Evolutionary conservation across 768 basidiomycete genomes (phyloP).

Genomic region (Rossbeevera mucosa): DNA sequence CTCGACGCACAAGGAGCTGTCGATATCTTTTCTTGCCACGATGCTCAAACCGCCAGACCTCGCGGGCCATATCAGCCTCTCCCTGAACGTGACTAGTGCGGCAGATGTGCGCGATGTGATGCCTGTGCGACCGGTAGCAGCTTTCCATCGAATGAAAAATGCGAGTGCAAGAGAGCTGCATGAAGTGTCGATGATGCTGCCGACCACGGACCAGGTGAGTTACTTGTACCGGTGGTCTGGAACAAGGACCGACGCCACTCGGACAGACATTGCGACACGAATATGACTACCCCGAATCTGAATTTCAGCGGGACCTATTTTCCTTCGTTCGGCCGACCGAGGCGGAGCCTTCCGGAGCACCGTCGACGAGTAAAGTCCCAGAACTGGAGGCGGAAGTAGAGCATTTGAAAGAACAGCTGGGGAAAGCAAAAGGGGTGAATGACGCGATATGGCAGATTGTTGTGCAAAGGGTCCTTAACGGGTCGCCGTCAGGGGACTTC

Average conservation of each 20-base stretch:
- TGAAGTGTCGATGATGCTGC: slow-evolving; percentile 62
- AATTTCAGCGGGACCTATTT: slow-evolving; percentile 61
- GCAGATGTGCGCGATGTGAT: slow-evolving; percentile 50
- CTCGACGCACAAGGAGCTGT: slow-evolving; percentile 58
- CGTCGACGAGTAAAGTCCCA: slow-evolving; percentile 52
- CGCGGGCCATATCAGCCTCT: slow-evolving; percentile 69
- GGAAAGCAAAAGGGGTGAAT: slow-evolving; percentile 86
- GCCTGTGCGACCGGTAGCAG: slow-evolving; percentile 58
- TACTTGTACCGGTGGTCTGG: not conserved
- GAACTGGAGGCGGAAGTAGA: slow-evolving; percentile 73
- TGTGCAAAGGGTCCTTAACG: slow-evolving; percentile 54
- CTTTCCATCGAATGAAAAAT: slow-evolving; percentile 75
- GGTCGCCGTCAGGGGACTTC: not conserved
- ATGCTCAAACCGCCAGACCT: slow-evolving; percentile 87
- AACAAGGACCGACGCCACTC: not conserved
- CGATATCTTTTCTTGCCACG: slow-evolving; percentile 70
- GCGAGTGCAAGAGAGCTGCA: slow-evolving; percentile 61
- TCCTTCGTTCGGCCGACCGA: slow-evolving; percentile 53
- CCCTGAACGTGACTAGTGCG: slow-evolving; percentile 34
- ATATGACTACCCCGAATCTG: slow-evolving; percentile 45
- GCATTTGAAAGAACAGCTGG: slow-evolving; percentile 61
- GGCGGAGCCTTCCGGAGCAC: slow-evolving; percentile 26
- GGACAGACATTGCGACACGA: slow-evolving; percentile 18
- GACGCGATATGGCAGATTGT: slow-evolving; percentile 91
- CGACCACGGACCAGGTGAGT: slow-evolving; percentile 41